Evolutionary conservation across 768 basidiomycete genomes (phyloP).

Genomic region (Imleria badia): DNA sequence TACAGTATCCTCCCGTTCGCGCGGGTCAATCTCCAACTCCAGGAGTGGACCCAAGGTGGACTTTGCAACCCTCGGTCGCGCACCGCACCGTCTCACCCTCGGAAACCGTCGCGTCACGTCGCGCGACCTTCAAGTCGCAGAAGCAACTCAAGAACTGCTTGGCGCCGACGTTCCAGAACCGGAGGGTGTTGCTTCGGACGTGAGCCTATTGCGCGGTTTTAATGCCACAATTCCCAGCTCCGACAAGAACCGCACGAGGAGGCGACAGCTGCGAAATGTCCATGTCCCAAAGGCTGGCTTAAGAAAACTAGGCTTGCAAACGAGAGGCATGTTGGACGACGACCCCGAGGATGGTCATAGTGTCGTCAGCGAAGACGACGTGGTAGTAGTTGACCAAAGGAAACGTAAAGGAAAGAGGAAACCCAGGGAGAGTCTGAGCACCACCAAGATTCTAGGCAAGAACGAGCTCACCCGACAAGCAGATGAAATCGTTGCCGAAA

Average conservation of each 20-base stretch:
- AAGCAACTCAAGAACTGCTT: conserved; percentile 78
- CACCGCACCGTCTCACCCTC: conserved; percentile 67
- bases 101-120: conserved; percentile 71
- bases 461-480: conserved; percentile 85
- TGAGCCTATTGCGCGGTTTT: conserved; percentile 87
- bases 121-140: conserved; percentile 79
- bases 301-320: conserved; percentile 75
- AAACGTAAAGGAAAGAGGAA: conserved; percentile 42
- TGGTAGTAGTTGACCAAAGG: conserved; percentile 52
- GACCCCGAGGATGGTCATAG: conserved; percentile 59
- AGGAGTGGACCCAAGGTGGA: conserved; percentile 46
- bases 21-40: conserved; percentile 32
- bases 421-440: conserved; percentile 65
- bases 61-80: conserved; percentile 79
- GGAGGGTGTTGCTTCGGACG: conserved; percentile 64
- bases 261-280: conserved; percentile 78
- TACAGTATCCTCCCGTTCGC: conserved; percentile 57
- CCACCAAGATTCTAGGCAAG: conserved; percentile 69
- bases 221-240: conserved; percentile 93
- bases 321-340: conserved; percentile 62
- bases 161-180: conserved; percentile 70
- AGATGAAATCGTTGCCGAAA: conserved; percentile 85
- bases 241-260: conserved; percentile 69
- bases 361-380: conserved; percentile 72
- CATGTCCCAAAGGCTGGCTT: conserved; percentile 75